Evolutionary conservation across 768 basidiomycete species (phyloP), one percentile per base, ranked within the genome.

Genomic region (Cubamyces sp.): DNA sequence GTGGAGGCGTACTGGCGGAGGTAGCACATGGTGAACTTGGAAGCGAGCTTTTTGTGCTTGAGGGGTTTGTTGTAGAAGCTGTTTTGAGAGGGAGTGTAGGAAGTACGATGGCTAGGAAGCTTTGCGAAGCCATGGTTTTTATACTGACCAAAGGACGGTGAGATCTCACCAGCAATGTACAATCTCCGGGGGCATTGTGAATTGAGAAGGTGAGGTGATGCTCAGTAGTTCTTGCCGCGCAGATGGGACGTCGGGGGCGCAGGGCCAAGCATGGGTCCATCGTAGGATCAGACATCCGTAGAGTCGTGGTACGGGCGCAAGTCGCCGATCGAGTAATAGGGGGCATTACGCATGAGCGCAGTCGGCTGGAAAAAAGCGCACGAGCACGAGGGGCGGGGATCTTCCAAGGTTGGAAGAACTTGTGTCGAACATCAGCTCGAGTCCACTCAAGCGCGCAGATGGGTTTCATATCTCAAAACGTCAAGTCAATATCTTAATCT

Each of bases 1-100:
- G 21, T 8, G 4, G 48, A 50, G 9, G 9, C 70, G 28, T 46
- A 71, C 70, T 71, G 70, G 62, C 70, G 68, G 45, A 67, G 54
- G 64, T 58, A 68, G 57, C 70, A 71, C 70, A 71, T 71, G 3
- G 21, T 54, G 34, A 34, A 9, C 34, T n/a, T 15, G 18, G 25
- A 16, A 19, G 42, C 26, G 52, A 16, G 9, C 34, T 34, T 34
- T 34, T 34, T 15, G 42, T 18, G 25, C 12, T 26, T 25, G 25
- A 26, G 25, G 40, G 54, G 18, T 54, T 11, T 6, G 25, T 14
- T 18, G 14, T 49, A 23, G 7, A 30, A 26, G 12, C 3, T 15
- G 14, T 26, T 26, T 55, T 14, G 49, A 18, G 28, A 41, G 34
- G 34, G 40, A 12, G 23, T 25, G 40, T 41, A 49, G 19, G 48